Conservation (phyloP, 495 filamentous ascomycete genomes). For the Penicillium cinerascens region DNA sequence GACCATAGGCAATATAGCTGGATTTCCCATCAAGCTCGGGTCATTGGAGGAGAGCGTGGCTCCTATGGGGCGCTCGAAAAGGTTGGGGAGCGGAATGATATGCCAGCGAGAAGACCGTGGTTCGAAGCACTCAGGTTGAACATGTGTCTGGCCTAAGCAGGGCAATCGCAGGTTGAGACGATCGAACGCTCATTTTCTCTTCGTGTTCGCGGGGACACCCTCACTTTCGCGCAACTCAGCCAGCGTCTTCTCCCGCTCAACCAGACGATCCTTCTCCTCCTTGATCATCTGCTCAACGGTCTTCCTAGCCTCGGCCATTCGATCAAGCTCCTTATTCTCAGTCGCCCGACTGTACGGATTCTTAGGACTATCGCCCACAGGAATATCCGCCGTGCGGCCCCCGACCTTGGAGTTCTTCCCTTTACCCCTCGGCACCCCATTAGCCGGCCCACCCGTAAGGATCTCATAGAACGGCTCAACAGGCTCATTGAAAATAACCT, state of each 20-base stretch:
- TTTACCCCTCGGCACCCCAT: constrained; percentile 35
- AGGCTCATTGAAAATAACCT: constrained; percentile 94
- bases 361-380: constrained; percentile 55
- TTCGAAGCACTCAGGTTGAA: not conserved
- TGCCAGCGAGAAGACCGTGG: not conserved
- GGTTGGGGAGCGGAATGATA: not conserved
- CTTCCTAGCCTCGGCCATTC: constrained; percentile 56
- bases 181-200: constrained; percentile 36
- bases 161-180: not conserved
- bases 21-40: not conserved
- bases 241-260: constrained; percentile 60
- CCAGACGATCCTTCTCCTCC: constrained; percentile 62
- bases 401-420: constrained; percentile 46
- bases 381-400: constrained; percentile 68
- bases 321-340: constrained; percentile 65
- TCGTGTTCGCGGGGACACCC: constrained; percentile 37
- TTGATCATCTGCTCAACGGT: constrained; percentile 67
- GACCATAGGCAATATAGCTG: not conserved
- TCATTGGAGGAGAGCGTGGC: not conserved
- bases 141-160: not conserved
- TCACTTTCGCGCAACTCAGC: constrained; percentile 58
- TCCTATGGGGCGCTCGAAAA: not conserved
- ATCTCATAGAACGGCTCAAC: constrained; percentile 83
- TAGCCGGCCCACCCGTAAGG: constrained; percentile 59
- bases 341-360: constrained; percentile 73